A percentile compares a stretch with the other conserved stretches of the same genome.
Evolutionary conservation across 768 basidiomycete species (phyloP).

Genomic region (Xerocomellus amylosporus): DNA sequence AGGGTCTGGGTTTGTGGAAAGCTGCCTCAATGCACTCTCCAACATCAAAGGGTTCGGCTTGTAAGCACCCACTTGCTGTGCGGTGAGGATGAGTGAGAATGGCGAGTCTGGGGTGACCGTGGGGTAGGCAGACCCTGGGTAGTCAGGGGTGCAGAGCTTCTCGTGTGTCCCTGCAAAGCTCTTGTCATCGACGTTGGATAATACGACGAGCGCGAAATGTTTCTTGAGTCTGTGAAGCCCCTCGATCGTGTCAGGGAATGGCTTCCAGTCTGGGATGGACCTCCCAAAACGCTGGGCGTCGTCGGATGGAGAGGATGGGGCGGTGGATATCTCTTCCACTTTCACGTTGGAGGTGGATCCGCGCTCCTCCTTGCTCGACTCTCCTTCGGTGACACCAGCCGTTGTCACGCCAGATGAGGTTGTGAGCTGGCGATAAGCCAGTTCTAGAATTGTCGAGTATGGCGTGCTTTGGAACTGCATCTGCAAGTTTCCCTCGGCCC

Average conservation of each 20-base stretch:
- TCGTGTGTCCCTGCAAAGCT: constrained; percentile 62
- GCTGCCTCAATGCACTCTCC: constrained; percentile 29
- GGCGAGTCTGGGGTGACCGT: constrained; percentile 47
- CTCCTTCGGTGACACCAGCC: constrained; percentile 29
- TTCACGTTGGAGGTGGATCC: constrained; percentile 3
- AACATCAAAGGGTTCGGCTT: constrained; percentile 55
- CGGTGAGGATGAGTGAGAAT: constrained; percentile 66
- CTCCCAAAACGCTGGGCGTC: constrained; percentile 52
- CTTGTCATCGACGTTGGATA: constrained; percentile 70
- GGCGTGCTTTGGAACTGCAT: constrained; percentile 53
- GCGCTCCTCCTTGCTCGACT: constrained; percentile 19
- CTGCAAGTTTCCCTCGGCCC: constrained; percentile 57
- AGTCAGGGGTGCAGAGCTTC: constrained; percentile 36
- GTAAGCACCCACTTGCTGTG: constrained; percentile 70
- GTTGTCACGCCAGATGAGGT: constrained; percentile 36
- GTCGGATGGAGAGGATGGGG: background rate
- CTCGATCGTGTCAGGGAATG: constrained; percentile 62
- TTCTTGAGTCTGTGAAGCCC: constrained; percentile 59
- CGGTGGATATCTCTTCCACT: background rate
- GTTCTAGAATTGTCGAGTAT: constrained; percentile 59
- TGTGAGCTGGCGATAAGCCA: constrained; percentile 33
- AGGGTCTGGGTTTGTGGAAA: constrained; percentile 19
- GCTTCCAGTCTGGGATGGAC: constrained; percentile 59
- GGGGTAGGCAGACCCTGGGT: constrained; percentile 34
- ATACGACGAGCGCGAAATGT: constrained; percentile 66